Base-by-base conservation (phyloP, 1,284 basidiomycete species). In the Lignosus rhinocerotis region DNA sequence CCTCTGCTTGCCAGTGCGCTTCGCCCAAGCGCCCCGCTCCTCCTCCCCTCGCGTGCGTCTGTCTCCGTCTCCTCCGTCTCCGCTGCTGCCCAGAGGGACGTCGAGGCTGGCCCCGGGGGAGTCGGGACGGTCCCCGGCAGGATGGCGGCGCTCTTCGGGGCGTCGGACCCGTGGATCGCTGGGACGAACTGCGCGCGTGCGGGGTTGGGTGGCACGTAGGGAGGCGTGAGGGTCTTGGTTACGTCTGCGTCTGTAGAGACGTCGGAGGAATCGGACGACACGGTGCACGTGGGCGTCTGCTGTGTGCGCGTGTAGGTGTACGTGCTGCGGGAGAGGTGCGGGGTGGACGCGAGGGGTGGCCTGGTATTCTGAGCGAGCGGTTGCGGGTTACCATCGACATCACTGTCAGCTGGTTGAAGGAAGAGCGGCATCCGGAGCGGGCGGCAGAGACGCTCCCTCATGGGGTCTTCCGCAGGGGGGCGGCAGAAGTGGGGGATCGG, bases 371-470 rank as follows among this genome's bases (percentile, higher is more conserved):
- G 25, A 25, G 25, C 25, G 25, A 25, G 2, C 25, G 25, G 25
- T 25, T 25, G 25, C 25, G 25, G 2, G 25, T 4, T 25, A 25
- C 4, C 25, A 25, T n/a, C n/a, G n/a, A n/a, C n/a, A n/a, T 25
- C 25, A 25, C 25, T 6, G 21, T 10, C 7, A 25, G 46, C 9
- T 7, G 14, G 38, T 46, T 49, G 17, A 9, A 3, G 44, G 31
- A 51, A 58, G 14, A 49, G 19, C 3, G 25, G 38, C 41, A 32
- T 58, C 0, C 84, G 87, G 21, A 90, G 76, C 17, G 80, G 83
- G 2, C 84, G 79, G 63, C 87, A 90, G 46, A 89, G 71, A 0
- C 75, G 69, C 32, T 78, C 77, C 61, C 79, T 79, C 0, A 83
- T 87, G 50, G 65, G 71, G 62, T 86, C 84, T 67, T 86, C 86